Base-by-base conservation (phyloP, 164 flowering plant species). In the Taxillus chinensis region DNA sequence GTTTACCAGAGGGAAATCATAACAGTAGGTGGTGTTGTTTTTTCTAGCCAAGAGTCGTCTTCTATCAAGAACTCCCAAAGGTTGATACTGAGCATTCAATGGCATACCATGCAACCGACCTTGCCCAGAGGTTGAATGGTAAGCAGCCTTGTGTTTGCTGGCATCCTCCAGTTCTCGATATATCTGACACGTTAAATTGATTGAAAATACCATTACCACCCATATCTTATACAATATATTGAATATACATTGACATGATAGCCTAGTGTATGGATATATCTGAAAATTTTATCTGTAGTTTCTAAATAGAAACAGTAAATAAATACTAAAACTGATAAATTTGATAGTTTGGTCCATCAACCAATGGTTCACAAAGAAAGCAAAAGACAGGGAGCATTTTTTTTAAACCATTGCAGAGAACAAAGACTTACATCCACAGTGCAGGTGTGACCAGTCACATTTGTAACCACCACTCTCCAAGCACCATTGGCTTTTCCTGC, bases 371-470 rank as follows among this genome's bases (percentile, higher is more conserved):
- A 48, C 12, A 3, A 3, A 8, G 13, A 48, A 8, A 48, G 51
- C 12, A 48, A 11, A 6, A 12, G 3, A 12, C 10, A 13, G 8
- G 43, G 56, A 59, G 17, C 41, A 53, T 7, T 8, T 55, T 9
- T 37, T 57, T n/a, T 64, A 17, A 57, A 57, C 45, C 4, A 49
- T n/a, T 64, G 16, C 3, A 54, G 2, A 63, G 4, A 16, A 14
- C 3, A 5, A 3, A 57, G 13, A 78, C 96, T 84, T 81, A 95
- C 99, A 84, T 95, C 86, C 52, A 86, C 86, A 49, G 86, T 74
- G 75, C 96, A 89, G 67, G 99, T 95, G 59, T 89, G 98, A 64
- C 99, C 99, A 39, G 98, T 91, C 71, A 89, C 96, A 73, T 89
- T 91, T 57, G 86, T 72, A 48, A 89, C 92, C 48, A 83, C 84